These are phyloP conservation scores for Suillus brevipes DNA, from an alignment of 768 basidiomycete species.

Conservation along the genomic window DNA sequence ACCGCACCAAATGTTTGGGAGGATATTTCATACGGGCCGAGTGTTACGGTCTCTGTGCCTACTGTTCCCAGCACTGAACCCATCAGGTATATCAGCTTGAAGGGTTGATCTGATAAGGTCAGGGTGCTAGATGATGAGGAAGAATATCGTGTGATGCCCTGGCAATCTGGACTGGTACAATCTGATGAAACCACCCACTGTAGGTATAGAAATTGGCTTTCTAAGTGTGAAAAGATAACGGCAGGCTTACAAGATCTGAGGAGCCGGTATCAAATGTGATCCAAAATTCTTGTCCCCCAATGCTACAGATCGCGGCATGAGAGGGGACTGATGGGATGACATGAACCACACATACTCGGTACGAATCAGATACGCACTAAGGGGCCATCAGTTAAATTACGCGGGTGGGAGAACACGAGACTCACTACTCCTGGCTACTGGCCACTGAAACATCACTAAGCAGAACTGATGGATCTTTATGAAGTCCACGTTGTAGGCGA, in stretches of 20 bases:
- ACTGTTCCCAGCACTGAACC: slow-evolving; percentile 50
- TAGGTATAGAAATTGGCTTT: not conserved
- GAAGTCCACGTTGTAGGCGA: slow-evolving; percentile 10
- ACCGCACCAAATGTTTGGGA: slow-evolving; percentile 49
- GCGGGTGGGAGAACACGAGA: slow-evolving; percentile 6
- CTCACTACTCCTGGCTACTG: slow-evolving; percentile 27
- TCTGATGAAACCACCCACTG: slow-evolving; percentile 53
- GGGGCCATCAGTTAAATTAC: slow-evolving; percentile 9
- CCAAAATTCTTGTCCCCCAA: slow-evolving; percentile 45
- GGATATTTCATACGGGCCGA: slow-evolving; percentile 46
- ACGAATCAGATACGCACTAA: slow-evolving; percentile 35
- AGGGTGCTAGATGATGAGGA: slow-evolving; percentile 32
- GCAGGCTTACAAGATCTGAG: slow-evolving; percentile 47
- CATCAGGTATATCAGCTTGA: slow-evolving; percentile 50
- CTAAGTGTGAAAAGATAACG: slow-evolving; percentile 10
- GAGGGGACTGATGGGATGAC: not conserved
- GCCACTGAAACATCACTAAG: slow-evolving; percentile 21
- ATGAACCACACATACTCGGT: slow-evolving; percentile 21
- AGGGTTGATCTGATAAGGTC: slow-evolving; percentile 34
- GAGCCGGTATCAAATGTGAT: slow-evolving; percentile 58
- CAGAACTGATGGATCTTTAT: slow-evolving; percentile 8
- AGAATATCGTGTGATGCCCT: slow-evolving; percentile 43
- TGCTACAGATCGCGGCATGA: slow-evolving; percentile 24
- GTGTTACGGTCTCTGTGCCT: slow-evolving; percentile 44
- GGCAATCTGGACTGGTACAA: slow-evolving; percentile 48